These are phyloP conservation scores for Brasilioporus rufonigricans DNA, from an alignment of 768 basidiomycete species.

Conservation along the genomic window DNA sequence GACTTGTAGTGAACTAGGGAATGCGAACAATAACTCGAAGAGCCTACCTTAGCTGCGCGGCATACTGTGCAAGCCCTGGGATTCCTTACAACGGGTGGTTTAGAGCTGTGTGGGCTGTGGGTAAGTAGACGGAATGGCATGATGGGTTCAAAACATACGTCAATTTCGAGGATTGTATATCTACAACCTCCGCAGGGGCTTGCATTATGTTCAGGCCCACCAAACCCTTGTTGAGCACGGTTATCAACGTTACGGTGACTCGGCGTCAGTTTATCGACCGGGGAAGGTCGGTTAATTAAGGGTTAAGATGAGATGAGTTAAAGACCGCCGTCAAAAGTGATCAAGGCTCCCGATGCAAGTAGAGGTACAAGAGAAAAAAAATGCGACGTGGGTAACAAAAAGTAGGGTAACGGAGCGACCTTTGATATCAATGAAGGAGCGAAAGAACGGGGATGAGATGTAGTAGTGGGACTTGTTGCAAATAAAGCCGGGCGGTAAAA, in stretches of 20 bases:
- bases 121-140: conserved; percentile 12
- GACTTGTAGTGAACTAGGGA: conserved; percentile 15
- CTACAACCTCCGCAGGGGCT: conserved; percentile 23
- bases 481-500: conserved; percentile 40
- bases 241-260: conserved; percentile 41
- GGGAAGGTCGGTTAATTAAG: conserved; percentile 41
- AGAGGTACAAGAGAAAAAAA: conserved; percentile 1
- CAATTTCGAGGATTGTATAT: conserved; percentile 32
- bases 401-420: conserved; percentile 12
- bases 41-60: conserved; percentile 70
- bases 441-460: conserved; percentile 30
- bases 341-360: neutral
- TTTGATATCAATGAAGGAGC: conserved; percentile 31
- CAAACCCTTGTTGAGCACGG: conserved; percentile 25
- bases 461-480: conserved; percentile 38
- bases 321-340: conserved; percentile 10
- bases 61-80: conserved; percentile 80
- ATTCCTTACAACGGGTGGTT: conserved; percentile 45
- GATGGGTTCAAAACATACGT: conserved; percentile 15
- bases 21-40: conserved; percentile 15
- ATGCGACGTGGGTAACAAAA: conserved; percentile 3
- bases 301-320: conserved; percentile 27
- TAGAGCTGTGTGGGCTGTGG: conserved; percentile 31
- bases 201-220: conserved; percentile 27
- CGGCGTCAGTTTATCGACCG: conserved; percentile 42